A percentile compares a stretch with the other conserved stretches of the same genome.
Evolutionary conservation across 768 basidiomycete genomes (phyloP).

Genomic region (Mycena albidolilacea): DNA sequence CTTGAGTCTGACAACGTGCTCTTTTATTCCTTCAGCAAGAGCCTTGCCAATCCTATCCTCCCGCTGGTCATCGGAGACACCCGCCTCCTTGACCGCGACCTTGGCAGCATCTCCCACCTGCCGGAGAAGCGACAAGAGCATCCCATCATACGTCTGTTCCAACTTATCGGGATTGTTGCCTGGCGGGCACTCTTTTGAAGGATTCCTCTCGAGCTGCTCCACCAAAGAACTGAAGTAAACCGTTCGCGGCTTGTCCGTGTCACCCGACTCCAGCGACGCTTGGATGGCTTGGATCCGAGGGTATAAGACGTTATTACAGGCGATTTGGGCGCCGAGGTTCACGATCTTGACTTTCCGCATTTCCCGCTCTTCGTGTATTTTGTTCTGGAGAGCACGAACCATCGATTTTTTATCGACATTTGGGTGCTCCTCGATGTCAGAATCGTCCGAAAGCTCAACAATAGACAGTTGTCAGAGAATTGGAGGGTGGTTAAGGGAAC

Average conservation of each 20-base stretch:
- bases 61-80: constrained; percentile 63
- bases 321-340: constrained; percentile 83
- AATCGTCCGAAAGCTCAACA: constrained; percentile 90
- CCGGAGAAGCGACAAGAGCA: constrained; percentile 84
- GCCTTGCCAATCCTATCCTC: constrained; percentile 71
- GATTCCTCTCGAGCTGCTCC: constrained; percentile 80
- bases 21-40: constrained; percentile 73
- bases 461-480: constrained; percentile 26
- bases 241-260: constrained; percentile 52
- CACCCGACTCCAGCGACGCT: constrained; percentile 59
- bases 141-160: constrained; percentile 92
- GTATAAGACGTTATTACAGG: constrained; percentile 85
- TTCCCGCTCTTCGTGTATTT: constrained; percentile 96
- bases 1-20: constrained; percentile 76
- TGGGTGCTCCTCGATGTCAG: constrained; percentile 97
- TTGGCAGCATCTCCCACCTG: constrained; percentile 81
- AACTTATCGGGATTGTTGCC: constrained; percentile 75
- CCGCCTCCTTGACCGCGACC: constrained; percentile 60
- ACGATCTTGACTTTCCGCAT: constrained; percentile 82
- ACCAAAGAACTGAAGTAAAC: constrained; percentile 79
- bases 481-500: constrained; percentile 12
- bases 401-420: constrained; percentile 98
- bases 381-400: constrained; percentile 67
- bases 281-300: constrained; percentile 77
- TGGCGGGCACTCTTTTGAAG: constrained; percentile 83